These are phyloP conservation scores for Kitagawia praeruptora DNA, from an alignment of 129 eudicot genomes.

Conservation along the genomic window DNA sequence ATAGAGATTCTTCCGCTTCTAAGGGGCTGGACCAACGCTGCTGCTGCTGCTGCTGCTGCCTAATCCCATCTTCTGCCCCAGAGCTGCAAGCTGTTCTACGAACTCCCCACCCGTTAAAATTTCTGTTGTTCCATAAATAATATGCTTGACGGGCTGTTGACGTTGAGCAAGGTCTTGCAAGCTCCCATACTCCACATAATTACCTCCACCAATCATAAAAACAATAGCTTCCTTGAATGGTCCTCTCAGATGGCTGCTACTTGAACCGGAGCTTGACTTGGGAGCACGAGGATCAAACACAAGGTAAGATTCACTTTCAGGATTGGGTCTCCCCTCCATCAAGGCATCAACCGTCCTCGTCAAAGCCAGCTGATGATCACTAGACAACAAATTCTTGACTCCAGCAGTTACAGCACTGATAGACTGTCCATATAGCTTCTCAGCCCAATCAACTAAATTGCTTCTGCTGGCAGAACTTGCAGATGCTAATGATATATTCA, in stretches of 20 bases:
- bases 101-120: constrained; percentile 86
- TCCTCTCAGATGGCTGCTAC: constrained; percentile 65
- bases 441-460: constrained; percentile 96
- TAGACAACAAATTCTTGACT: constrained; percentile 70
- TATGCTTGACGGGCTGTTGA: constrained; percentile 71
- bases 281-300: constrained; percentile 97
- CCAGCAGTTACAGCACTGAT: constrained; percentile 97
- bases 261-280: constrained; percentile 59
- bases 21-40: constrained; percentile 28
- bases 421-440: constrained; percentile 94
- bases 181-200: constrained; percentile 85
- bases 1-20: not conserved
- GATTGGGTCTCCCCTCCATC: constrained; percentile 91
- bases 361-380: constrained; percentile 81
- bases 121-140: constrained; percentile 88
- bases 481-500: constrained; percentile 71
- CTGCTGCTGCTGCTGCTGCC: constrained; percentile 34
- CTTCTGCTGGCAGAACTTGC: constrained; percentile 80
- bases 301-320: constrained; percentile 79
- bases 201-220: constrained; percentile 96
- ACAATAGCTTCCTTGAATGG: constrained; percentile 91
- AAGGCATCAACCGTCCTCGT: constrained; percentile 80
- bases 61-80: constrained; percentile 94
- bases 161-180: constrained; percentile 69
- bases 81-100: constrained; percentile 74